Evolutionary conservation across 2,329 filamentous ascomycete genomes (phyloP), one percentile per base, ranked within the genome.

Genomic region (Penicillium glabrum): DNA sequence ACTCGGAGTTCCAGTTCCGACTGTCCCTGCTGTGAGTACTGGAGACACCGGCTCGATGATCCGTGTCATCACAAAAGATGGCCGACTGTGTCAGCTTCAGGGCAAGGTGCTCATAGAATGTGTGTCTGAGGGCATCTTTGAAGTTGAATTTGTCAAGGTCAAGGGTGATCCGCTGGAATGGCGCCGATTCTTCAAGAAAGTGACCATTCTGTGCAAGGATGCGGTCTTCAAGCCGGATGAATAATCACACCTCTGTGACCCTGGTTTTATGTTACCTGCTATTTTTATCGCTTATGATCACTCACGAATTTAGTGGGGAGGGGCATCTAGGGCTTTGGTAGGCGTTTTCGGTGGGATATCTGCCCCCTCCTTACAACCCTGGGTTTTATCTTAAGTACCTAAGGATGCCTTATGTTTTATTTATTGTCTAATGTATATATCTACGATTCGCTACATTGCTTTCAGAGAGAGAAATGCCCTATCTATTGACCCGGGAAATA

Each of bases 121-220:
- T 49, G 75, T 79, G 2, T 78, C 78, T 0, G 79, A 77, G 19
- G 88, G 89, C 59, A 75, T 93, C 31, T 82, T 93, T 24, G 93
- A 97, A 73, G 90, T 97, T 27, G 84, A 91, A 51, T 98, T 99
- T 71, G 85, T 96, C 63, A 99, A 99, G 78, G 83, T 90, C 53
- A 97, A 96, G 78, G 95, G 95, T 6, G 95, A 99, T 78, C 95
- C 95, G 5, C 77, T 99, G 49, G 93, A 98, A 78, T 99, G 96
- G 95, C 85, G 95, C 59, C 82, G 95, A 33, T 91, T 99, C 72
- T 99, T 99, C 81, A 99, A 99, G 78, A 93, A 91, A 74, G 85
- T 97, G n/a, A 90, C 90, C 29, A 81, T 96, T 61, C 80, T 93
- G 58, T 96, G 93, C 77, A 90, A 90, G 70, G 91, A 96, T 70